Percentiles rank a stretch among this genome's conserved stretches.
Evolutionary conservation across 768 basidiomycete genomes (phyloP).

Genomic region (Pleurotus sapidus): DNA sequence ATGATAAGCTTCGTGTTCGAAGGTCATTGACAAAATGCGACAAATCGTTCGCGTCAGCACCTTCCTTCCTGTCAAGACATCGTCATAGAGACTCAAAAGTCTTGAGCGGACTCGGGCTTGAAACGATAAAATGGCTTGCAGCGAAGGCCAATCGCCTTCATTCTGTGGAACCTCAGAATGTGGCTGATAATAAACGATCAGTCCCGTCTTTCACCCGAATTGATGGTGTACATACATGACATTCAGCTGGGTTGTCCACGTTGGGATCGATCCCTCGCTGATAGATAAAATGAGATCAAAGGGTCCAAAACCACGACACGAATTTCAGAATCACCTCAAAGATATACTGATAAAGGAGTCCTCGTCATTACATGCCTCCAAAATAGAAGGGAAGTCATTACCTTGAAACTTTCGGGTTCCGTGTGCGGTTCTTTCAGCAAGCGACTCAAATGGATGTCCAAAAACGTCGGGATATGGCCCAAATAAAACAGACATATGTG

Average conservation of each 20-base stretch:
- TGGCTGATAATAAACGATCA: slow-evolving; percentile 39
- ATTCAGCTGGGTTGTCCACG: slow-evolving; percentile 84
- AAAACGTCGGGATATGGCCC: slow-evolving; percentile 90
- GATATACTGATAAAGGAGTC: slow-evolving; percentile 44
- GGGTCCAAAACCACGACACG: too few species aligned
- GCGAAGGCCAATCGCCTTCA: slow-evolving; percentile 85
- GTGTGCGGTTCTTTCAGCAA: slow-evolving; percentile 77
- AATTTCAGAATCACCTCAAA: slow-evolving; percentile 54
- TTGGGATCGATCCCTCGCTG: slow-evolving; percentile 95
- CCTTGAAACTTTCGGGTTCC: slow-evolving; percentile 81
- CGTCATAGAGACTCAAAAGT: slow-evolving; percentile 68
- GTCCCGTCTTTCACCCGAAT: not conserved
- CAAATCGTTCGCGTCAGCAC: slow-evolving; percentile 63
- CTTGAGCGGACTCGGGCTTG: slow-evolving; percentile 75
- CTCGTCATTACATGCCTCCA: slow-evolving; percentile 7
- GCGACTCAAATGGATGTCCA: slow-evolving; percentile 85
- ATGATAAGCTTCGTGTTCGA: slow-evolving; percentile 89
- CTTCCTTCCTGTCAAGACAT: slow-evolving; percentile 51
- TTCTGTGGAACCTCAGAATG: slow-evolving; percentile 85
- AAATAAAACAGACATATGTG: slow-evolving; percentile 95
- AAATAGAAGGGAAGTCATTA: slow-evolving; percentile 14
- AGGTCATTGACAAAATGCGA: slow-evolving; percentile 86
- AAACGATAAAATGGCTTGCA: slow-evolving; percentile 71
- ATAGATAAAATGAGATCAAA: too few species aligned
- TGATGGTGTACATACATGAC: slow-evolving; percentile 58